phyloP scores from a whole-genome alignment of 2,329 filamentous ascomycete species.

The Microsporum audouinii region DNA sequence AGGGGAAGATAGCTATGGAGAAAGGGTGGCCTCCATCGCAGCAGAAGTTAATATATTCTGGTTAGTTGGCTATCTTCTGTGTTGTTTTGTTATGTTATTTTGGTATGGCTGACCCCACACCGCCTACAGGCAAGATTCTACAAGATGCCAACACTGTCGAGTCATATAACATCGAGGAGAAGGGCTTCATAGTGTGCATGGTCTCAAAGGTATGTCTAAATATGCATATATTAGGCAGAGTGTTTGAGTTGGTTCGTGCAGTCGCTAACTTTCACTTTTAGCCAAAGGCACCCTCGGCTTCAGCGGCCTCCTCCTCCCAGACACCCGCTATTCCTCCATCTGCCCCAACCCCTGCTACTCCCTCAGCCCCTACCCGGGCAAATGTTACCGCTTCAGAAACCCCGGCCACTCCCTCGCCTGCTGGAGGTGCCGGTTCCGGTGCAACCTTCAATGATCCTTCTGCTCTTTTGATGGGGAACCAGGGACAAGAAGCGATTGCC shows the following conservation, averaged over 20 bases:
- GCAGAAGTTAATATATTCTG: constrained; percentile 97
- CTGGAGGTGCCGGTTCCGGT: constrained; percentile 17
- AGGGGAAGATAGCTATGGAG: constrained; percentile 81
- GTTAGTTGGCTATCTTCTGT: constrained; percentile 41
- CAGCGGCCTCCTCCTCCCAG: constrained; percentile 24
- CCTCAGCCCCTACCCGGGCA: constrained; percentile 13
- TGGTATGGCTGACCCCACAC: constrained; percentile 1
- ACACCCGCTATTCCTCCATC: constrained; percentile 22
- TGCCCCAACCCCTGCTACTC: constrained; percentile 10
- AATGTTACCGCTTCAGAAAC: constrained; percentile 9
- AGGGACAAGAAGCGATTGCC: constrained; percentile 68
- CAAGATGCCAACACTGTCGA: constrained; percentile 96
- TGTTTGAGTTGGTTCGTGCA: background rate
- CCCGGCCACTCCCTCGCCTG: constrained; percentile 15
- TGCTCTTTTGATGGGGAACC: constrained; percentile 72
- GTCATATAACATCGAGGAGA: constrained; percentile 97
- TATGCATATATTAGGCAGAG: too few relatives aligned
- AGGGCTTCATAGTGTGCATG: constrained; percentile 98
- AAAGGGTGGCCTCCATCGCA: constrained; percentile 87
- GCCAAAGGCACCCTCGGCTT: constrained; percentile 54
- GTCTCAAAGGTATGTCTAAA: constrained; percentile 65
- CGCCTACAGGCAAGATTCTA: constrained; percentile 73
- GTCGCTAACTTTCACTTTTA: constrained; percentile 28
- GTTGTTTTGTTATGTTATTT: background rate
- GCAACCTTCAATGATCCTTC: constrained; percentile 58